Percentiles rank a stretch among this genome's conserved stretches.
Conservation (phyloP, 495 filamentous ascomycete genomes). For the Hyphodiscus hymeniophilus region DNA sequence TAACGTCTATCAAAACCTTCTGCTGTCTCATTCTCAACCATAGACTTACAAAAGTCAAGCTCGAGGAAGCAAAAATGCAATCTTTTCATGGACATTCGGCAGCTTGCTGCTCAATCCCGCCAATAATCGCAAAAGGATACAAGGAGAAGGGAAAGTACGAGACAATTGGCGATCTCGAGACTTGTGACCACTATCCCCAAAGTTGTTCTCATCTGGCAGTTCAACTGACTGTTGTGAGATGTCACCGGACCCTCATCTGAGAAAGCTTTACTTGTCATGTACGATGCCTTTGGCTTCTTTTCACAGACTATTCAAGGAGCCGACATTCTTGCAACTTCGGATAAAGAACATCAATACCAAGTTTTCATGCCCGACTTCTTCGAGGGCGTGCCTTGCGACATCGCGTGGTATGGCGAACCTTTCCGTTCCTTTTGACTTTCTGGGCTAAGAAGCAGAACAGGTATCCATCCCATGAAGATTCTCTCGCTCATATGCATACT, state of each 20-base stretch:
- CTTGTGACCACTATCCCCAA: constrained; percentile 39
- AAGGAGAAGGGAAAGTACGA: constrained; percentile 55
- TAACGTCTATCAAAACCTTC: too few relatives aligned
- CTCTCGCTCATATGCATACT: too few relatives aligned
- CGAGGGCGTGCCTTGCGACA: constrained; percentile 44
- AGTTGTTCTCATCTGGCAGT: background rate
- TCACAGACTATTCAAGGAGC: constrained; percentile 61
- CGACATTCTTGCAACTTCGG: constrained; percentile 55
- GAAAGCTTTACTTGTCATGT: constrained; percentile 52
- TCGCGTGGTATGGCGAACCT: constrained; percentile 39
- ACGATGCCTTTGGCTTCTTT: constrained; percentile 61
- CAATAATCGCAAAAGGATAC: constrained; percentile 54
- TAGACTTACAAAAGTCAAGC: too few relatives aligned
- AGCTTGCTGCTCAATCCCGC: constrained; percentile 67
- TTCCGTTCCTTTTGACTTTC: background rate
- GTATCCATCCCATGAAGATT: too few relatives aligned
- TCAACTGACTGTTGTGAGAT: constrained; percentile 32
- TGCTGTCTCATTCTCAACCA: too few relatives aligned
- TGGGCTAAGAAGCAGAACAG: background rate
- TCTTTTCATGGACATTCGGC: constrained; percentile 34
- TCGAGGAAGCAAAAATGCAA: constrained; percentile 8
- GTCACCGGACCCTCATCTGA: constrained; percentile 51
- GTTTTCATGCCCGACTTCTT: constrained; percentile 68
- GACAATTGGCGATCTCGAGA: constrained; percentile 54
- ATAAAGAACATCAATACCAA: constrained; percentile 45